These are phyloP conservation scores for Beauveria australis DNA, from an alignment of 2,329 filamentous ascomycete species.

Conservation along the genomic window DNA sequence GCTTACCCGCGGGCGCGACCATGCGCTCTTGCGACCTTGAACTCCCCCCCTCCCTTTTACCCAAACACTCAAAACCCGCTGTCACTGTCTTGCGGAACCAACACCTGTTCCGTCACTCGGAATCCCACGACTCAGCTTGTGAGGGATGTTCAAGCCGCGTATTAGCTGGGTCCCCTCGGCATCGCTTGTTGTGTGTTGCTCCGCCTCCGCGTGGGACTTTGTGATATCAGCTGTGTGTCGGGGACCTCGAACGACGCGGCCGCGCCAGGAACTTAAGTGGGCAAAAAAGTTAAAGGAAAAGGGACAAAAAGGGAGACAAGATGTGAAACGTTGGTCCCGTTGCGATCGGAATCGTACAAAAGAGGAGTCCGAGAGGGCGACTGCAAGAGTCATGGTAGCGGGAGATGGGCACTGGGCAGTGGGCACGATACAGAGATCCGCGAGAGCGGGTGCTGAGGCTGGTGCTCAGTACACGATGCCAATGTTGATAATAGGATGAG, in stretches of 20 bases:
- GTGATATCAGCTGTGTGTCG: too few relatives aligned
- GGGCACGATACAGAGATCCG: neutral
- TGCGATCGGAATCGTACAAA: conserved; percentile 4
- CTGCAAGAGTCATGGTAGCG: neutral
- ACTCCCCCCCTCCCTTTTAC: too few relatives aligned
- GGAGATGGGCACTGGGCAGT: conserved; percentile 4
- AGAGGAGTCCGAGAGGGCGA: neutral
- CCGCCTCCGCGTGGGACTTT: conserved; percentile 1
- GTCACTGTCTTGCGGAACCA: too few relatives aligned
- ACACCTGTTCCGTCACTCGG: too few relatives aligned
- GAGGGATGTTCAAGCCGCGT: neutral
- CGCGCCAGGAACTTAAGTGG: too few relatives aligned
- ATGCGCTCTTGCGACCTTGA: neutral
- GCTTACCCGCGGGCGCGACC: neutral
- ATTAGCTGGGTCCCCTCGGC: neutral
- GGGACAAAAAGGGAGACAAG: neutral
- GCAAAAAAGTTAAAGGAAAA: neutral
- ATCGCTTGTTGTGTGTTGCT: neutral
- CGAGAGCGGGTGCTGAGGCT: neutral
- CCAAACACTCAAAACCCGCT: too few relatives aligned
- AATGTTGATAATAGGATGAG: too few relatives aligned
- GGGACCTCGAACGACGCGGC: too few relatives aligned
- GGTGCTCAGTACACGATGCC: too few relatives aligned
- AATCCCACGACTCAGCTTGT: neutral
- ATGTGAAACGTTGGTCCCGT: neutral